Base-by-base conservation (phyloP, 2,329 filamentous ascomycete species). In the Dactylellina drechsleri region DNA sequence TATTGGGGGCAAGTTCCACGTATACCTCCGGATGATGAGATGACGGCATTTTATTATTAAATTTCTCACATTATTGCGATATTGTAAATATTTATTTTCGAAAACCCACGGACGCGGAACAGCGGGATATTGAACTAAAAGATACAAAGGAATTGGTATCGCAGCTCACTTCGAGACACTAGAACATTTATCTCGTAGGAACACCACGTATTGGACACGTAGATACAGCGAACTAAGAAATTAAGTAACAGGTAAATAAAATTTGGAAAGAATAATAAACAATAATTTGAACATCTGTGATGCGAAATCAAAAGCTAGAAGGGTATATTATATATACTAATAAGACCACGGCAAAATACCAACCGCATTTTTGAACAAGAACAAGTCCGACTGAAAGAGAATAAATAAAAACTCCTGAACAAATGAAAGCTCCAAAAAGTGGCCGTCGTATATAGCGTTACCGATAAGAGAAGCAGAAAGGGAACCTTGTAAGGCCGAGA, bases 271-370 rank as follows among this genome's bases (percentile, higher is more conserved):
- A 47, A 47, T n/a, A 47, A 47, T 23, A 47, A 13, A 18, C 8
- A n/a, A 10, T 2, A 47, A 47, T 2, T n/a, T 47, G 5, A 13
- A n/a, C 5, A 47, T n/a, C 43, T 18, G 43, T 47, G 31, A 52
- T 52, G 47, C n/a, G 10, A 52, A n/a, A 52, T 26, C 10, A 45
- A 45, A 20, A 58, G 15, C 54, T 26, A 18, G 23, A 67, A 45
- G 64, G 64, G 61, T 66, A 66, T 66, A 66, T 57, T 59, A 67
- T 59, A 59, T 57, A 67, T 45, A 59, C 15, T 36, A 31, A 20
- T 15, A 61, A 12, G 28, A 49, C 28, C 15, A 49, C 49, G 36
- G 36, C 20, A 65, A 56, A 49, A 36, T 15, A 62, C 43, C 18
- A 43, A 49, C 28, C 53, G 28, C 28, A 31, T 28, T 41, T 56